phyloP scores from a whole-genome alignment of 2,329 filamentous ascomycete species.

The Chaetomiaceae sp. region DNA sequence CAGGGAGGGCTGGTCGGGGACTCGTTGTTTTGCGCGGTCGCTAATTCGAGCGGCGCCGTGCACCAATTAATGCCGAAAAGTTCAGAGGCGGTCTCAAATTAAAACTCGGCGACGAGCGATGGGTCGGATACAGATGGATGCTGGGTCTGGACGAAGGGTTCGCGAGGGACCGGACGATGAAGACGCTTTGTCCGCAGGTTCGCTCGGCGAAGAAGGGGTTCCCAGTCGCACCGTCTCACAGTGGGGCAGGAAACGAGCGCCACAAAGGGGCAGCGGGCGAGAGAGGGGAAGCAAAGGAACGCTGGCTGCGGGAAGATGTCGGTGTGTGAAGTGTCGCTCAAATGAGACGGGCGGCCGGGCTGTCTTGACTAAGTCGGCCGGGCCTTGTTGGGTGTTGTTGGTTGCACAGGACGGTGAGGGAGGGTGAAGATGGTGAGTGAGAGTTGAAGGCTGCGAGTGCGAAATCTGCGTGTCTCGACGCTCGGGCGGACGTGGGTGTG shows the following conservation, averaged over 20 bases:
- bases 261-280: constrained; percentile 7
- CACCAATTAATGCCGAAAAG: not conserved
- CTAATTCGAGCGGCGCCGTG: not conserved
- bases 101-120: not conserved
- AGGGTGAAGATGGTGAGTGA: constrained; percentile 3
- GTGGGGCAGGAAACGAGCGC: constrained; percentile 10
- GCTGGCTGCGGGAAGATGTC: no score
- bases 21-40: not conserved
- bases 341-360: constrained; percentile 9
- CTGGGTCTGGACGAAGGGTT: not conserved
- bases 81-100: not conserved
- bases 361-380: constrained; percentile 10
- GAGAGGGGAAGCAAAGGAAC: no score
- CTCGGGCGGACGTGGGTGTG: constrained; percentile 16
- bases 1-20: not conserved
- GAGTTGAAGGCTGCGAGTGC: constrained; percentile 8
- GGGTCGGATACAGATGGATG: not conserved
- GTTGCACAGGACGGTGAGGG: not conserved
- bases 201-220: not conserved
- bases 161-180: not conserved
- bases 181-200: constrained; percentile 10
- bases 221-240: not conserved
- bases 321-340: constrained; percentile 1
- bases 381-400: constrained; percentile 8
- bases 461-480: constrained; percentile 17